Conservation (phyloP, 2,329 filamentous ascomycete species). For the Ophiosphaerella herpotricha region DNA sequence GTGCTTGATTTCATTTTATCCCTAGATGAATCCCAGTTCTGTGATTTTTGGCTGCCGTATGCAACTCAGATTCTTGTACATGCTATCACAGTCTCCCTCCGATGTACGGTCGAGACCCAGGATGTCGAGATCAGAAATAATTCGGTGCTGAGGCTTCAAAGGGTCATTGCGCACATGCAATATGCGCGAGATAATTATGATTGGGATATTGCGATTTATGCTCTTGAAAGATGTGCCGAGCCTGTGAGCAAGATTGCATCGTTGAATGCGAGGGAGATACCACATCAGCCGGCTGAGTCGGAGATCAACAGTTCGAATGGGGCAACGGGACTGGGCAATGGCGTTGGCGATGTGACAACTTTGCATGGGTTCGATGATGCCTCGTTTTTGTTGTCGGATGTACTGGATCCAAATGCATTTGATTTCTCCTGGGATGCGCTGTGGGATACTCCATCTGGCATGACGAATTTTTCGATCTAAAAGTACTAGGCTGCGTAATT, state of each 20-base stretch:
- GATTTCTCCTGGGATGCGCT: slow-evolving; percentile 45
- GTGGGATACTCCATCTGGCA: slow-evolving; percentile 43
- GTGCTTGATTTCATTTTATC: slow-evolving; percentile 57
- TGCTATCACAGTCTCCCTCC: slow-evolving; percentile 58
- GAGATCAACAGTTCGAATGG: background rate
- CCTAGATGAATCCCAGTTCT: slow-evolving; percentile 53
- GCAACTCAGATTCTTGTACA: slow-evolving; percentile 60
- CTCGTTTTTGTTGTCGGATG: slow-evolving; percentile 34
- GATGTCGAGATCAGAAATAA: slow-evolving; percentile 52
- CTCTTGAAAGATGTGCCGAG: slow-evolving; percentile 51
- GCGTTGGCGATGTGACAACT: slow-evolving; percentile 12
- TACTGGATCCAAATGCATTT: slow-evolving; percentile 41
- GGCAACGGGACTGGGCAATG: background rate
- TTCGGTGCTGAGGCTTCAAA: slow-evolving; percentile 54
- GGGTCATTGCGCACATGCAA: slow-evolving; percentile 54
- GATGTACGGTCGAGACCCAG: slow-evolving; percentile 57
- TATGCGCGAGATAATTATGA: slow-evolving; percentile 55
- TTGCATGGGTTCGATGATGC: slow-evolving; percentile 31
- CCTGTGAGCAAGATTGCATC: slow-evolving; percentile 44
- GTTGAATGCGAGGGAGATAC: slow-evolving; percentile 26
- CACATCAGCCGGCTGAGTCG: slow-evolving; percentile 11
- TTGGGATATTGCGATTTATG: slow-evolving; percentile 62
- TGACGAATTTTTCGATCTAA: slow-evolving; percentile 40
- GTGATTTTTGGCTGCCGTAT: slow-evolving; percentile 57
- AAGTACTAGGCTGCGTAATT: background rate